A percentile compares a stretch with the other conserved stretches of the same genome.
phyloP scores from a whole-genome alignment of 1,139 yeast species.

The Kodamaea sp. region DNA sequence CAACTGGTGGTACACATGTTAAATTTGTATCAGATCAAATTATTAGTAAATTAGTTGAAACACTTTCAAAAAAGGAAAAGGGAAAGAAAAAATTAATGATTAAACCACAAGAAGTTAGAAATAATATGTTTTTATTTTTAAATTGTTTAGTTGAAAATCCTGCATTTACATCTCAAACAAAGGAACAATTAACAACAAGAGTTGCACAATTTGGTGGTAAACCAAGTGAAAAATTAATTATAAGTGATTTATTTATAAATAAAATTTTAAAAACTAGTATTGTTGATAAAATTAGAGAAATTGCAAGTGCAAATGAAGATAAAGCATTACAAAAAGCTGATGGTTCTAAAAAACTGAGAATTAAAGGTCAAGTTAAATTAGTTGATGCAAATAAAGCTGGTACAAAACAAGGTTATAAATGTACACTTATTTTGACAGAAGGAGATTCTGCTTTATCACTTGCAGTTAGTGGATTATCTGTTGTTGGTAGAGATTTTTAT shows the following conservation, averaged over 20 bases:
- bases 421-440: slow-evolving; percentile 91
- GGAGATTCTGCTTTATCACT: slow-evolving; percentile 95
- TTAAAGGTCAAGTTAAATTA: slow-evolving; percentile 84
- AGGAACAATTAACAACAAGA: slow-evolving; percentile 91
- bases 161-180: slow-evolving; percentile 95
- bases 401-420: slow-evolving; percentile 83
- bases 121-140: slow-evolving; percentile 84
- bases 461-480: slow-evolving; percentile 92
- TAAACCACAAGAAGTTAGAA: slow-evolving; percentile 84
- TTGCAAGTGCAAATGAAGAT: slow-evolving; percentile 84
- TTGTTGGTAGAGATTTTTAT: slow-evolving; percentile 91
- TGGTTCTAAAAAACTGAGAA: slow-evolving; percentile 78
- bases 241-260: slow-evolving; percentile 73
- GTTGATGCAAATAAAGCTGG: slow-evolving; percentile 98
- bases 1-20: slow-evolving; percentile 96
- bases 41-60: slow-evolving; percentile 58
- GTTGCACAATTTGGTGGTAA: slow-evolving; percentile 86
- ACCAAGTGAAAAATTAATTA: slow-evolving; percentile 49
- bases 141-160: slow-evolving; percentile 95
- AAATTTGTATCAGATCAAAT: slow-evolving; percentile 83
- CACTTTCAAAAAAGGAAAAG: slow-evolving; percentile 70
- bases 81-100: slow-evolving; percentile 69
- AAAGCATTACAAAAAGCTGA: slow-evolving; percentile 88
- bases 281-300: slow-evolving; percentile 75
- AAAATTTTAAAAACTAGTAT: slow-evolving; percentile 73